phyloP scores from a whole-genome alignment of 805 yeast genomes.

The Komagataella ulmi region DNA sequence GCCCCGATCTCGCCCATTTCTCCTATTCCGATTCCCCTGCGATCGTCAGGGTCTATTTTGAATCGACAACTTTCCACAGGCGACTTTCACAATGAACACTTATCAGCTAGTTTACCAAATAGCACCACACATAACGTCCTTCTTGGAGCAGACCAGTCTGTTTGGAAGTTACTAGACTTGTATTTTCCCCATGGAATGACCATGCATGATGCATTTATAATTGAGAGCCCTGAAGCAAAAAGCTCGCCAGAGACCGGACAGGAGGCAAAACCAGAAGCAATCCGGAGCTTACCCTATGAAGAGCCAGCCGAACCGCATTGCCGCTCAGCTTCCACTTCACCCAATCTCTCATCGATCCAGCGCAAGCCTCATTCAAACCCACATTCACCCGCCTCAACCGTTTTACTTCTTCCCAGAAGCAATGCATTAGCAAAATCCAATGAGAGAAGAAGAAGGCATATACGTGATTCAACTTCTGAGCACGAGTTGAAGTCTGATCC shows the following conservation, averaged over 20 bases:
- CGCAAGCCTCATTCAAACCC: slow-evolving; percentile 1
- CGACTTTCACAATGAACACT: neutral
- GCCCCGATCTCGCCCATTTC: slow-evolving; percentile 2
- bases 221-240: slow-evolving; percentile 27
- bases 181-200: slow-evolving; percentile 58
- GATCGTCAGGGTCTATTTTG: neutral
- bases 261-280: neutral
- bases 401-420: slow-evolving; percentile 1
- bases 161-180: slow-evolving; percentile 44
- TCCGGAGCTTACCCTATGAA: neutral
- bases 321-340: slow-evolving; percentile 5
- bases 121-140: neutral
- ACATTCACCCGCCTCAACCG: slow-evolving; percentile 2
- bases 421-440: neutral
- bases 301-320: neutral
- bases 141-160: slow-evolving; percentile 28
- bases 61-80: neutral
- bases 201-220: slow-evolving; percentile 48
- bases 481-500: neutral
- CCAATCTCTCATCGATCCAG: slow-evolving; percentile 1
- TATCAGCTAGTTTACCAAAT: neutral
- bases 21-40: neutral
- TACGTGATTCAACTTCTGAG: neutral
- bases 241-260: neutral
- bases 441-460: neutral